phyloP scores from a whole-genome alignment of 2,329 filamentous ascomycete species.

The Plectosphaerella sp. region DNA sequence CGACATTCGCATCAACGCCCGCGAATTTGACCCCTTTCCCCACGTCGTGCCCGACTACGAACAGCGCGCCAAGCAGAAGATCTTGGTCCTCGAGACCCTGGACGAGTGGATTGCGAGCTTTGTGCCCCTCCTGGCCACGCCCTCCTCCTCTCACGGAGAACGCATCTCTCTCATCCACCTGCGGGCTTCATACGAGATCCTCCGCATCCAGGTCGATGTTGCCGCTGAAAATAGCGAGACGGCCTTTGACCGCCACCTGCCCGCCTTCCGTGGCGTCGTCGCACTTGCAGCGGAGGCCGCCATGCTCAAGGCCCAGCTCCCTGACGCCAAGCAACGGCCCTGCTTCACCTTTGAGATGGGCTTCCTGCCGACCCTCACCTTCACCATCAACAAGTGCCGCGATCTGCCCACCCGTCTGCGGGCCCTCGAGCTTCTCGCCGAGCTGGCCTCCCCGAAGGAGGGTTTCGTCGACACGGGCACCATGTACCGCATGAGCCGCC shows the following conservation, averaged over 20 bases:
- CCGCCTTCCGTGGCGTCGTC: conserved; percentile 30
- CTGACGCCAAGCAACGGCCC: neutral
- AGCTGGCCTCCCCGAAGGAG: conserved; percentile 14
- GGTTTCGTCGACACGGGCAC: neutral
- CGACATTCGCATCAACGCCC: neutral
- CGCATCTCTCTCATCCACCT: conserved; percentile 6
- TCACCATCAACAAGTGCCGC: conserved; percentile 31
- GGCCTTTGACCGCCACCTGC: conserved; percentile 27
- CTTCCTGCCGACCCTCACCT: conserved; percentile 33
- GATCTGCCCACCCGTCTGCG: conserved; percentile 32
- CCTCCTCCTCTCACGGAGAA: neutral
- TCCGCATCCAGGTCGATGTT: conserved; percentile 30
- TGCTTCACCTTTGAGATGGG: conserved; percentile 36
- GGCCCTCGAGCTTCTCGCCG: conserved; percentile 24
- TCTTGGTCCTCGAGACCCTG: neutral
- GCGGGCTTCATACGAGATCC: conserved; percentile 17
- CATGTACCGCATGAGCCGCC: conserved; percentile 4
- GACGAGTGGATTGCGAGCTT: neutral
- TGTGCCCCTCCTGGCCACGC: neutral
- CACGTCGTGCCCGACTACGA: neutral
- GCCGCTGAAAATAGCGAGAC: conserved; percentile 20
- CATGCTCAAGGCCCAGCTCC: neutral
- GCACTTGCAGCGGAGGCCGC: conserved; percentile 17
- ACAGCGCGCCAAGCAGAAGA: neutral
- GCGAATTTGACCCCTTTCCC: neutral